Evolutionary conservation across 345 rosid species (phyloP), one percentile per base, ranked within the genome.

Genomic region (Xanthoceras sorbifolium): DNA sequence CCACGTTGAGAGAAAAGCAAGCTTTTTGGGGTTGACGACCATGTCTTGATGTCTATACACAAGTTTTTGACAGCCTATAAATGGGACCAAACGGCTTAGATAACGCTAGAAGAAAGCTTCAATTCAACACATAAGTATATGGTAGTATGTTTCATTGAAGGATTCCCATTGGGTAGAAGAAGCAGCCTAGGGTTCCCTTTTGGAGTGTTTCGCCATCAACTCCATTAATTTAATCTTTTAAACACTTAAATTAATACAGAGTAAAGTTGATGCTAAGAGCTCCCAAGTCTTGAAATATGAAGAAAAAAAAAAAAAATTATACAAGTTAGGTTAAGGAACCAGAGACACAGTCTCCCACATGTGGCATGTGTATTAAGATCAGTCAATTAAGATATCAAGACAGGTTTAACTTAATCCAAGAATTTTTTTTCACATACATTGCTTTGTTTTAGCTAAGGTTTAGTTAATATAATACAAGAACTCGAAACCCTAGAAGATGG

Each of bases 331-430:
- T 72, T 71, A 46, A 78, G 78, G 82, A 83, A 87, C 71, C 79
- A 67, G 86, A 85, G 86, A 85, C 94, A 86, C 91, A 76, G 96
- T 90, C 90, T 84, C 93, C 98, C 93, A 89, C 97, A 85, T 83
- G 94, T 69, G 76, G 86, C 94, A 89, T 89, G 93, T 92, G 91
- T 76, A 64, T 82, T 59, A 80, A 84, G 85, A 87, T 82, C 79
- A 83, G 81, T 86, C 83, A 79, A 84, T 82, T 77, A 77, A 64
- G 48, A 76, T 65, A 81, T 75, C 74, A 46, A 20, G 77, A 34
- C 25, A 40, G 9, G 57, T 59, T 23, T 55, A 78, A 66, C 80
- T 82, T 71, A 84, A 76, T 40, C 80, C 84, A 76, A 81, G 79
- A 77, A 80, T 71, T 79, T 26, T 68, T 62, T 23, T n/a, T n/a